A percentile compares a stretch with the other conserved stretches of the same genome.
Conservation (phyloP, 768 basidiomycete genomes). For the Leccinum variicolor region DNA sequence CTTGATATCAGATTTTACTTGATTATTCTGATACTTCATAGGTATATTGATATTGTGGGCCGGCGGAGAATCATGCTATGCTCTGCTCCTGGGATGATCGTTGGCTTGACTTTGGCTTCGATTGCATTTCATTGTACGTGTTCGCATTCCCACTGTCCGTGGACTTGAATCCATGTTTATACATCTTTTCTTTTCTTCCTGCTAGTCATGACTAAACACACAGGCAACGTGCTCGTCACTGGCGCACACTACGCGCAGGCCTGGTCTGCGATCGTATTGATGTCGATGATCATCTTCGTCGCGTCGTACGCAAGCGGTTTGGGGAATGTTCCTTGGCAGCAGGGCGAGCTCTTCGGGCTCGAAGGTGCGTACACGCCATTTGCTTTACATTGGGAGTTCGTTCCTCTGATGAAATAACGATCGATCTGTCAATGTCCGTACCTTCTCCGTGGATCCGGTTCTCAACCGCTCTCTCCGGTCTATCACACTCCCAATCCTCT, state of each 20-base stretch:
- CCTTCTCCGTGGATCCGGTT: not conserved
- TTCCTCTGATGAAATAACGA: not conserved
- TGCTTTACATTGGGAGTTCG: not conserved
- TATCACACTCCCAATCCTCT: not conserved
- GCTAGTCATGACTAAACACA: conserved; percentile 57
- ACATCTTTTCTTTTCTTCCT: not conserved
- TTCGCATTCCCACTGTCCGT: not conserved
- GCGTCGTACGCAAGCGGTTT: conserved; percentile 78
- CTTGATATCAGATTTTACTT: not conserved
- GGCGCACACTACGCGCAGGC: conserved; percentile 54
- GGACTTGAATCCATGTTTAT: not conserved
- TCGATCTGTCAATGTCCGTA: not conserved
- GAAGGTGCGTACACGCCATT: conserved; percentile 45
- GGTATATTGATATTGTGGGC: conserved; percentile 64
- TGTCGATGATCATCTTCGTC: conserved; percentile 82
- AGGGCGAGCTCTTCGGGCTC: conserved; percentile 78
- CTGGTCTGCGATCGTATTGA: conserved; percentile 68
- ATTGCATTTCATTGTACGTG: conserved; percentile 53
- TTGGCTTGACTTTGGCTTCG: conserved; percentile 60
- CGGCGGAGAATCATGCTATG: conserved; percentile 66
- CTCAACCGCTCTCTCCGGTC: not conserved
- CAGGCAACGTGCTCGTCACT: conserved; percentile 56
- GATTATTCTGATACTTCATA: not conserved
- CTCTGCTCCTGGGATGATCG: conserved; percentile 71
- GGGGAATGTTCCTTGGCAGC: conserved; percentile 85